Conservation (phyloP, 139 green algal species). For the Chloropicon primus region DNA sequence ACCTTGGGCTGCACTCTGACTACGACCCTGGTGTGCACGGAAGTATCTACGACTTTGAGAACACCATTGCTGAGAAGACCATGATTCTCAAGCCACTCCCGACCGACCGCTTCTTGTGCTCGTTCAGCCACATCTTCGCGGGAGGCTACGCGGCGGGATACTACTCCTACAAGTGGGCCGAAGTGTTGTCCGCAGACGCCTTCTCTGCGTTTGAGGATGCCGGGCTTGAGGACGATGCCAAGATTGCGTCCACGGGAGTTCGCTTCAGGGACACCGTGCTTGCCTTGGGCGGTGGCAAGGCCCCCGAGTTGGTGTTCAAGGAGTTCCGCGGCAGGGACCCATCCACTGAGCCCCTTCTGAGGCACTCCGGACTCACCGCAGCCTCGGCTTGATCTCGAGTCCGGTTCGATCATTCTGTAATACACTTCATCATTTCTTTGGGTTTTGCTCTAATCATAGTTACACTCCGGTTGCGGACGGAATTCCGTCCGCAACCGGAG, state of each 20-base stretch:
- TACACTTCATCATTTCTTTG: neutral
- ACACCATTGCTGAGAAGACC: slow-evolving; percentile 5
- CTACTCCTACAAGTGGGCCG: slow-evolving; percentile 78
- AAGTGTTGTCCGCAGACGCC: slow-evolving; percentile 86
- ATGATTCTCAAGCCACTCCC: slow-evolving; percentile 61
- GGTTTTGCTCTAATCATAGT: too few species aligned
- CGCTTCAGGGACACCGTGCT: slow-evolving; percentile 81
- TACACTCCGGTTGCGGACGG: too few species aligned
- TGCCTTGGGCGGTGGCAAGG: slow-evolving; percentile 64
- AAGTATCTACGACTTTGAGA: slow-evolving; percentile 20
- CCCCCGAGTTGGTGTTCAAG: slow-evolving; percentile 48
- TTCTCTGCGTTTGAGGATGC: slow-evolving; percentile 92
- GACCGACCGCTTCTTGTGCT: slow-evolving; percentile 90
- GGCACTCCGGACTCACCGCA: slow-evolving; percentile 58
- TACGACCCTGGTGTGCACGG: neutral
- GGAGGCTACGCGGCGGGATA: slow-evolving; percentile 80
- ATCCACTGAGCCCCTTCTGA: slow-evolving; percentile 67
- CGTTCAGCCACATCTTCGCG: slow-evolving; percentile 92
- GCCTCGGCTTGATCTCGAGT: slow-evolving; percentile 19
- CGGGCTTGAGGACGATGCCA: slow-evolving; percentile 27
- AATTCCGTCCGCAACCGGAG: too few species aligned
- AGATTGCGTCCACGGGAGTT: slow-evolving; percentile 38
- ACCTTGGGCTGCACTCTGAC: slow-evolving; percentile 78
- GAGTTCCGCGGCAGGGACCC: slow-evolving; percentile 81
- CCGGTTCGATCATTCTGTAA: too few species aligned